phyloP scores from a whole-genome alignment of 177 flowering plant species.

The Vitis hybrid region DNA sequence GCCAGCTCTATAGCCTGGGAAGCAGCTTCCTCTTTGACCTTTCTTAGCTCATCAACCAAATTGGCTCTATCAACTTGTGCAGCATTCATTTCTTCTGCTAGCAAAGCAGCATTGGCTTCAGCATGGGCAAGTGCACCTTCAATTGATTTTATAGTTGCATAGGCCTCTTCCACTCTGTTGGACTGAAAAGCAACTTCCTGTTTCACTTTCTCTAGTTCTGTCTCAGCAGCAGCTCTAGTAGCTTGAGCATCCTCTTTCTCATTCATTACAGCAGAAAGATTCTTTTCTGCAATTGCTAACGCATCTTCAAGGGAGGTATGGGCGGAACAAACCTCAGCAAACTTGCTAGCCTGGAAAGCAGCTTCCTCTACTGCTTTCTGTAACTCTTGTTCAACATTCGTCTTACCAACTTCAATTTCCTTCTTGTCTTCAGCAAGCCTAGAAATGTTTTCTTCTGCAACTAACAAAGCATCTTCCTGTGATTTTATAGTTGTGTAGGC shows the following conservation, averaged over 20 bases:
- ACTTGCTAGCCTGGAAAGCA: conserved; percentile 27
- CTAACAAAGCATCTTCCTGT: conserved; percentile 55
- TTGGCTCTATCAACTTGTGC: conserved; percentile 31
- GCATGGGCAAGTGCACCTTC: conserved; percentile 47
- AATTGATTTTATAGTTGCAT: conserved; percentile 43
- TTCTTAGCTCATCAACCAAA: conserved; percentile 59
- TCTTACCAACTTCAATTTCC: conserved; percentile 46
- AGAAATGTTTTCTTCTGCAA: conserved; percentile 35
- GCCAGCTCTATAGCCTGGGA: conserved; percentile 37
- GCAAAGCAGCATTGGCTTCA: conserved; percentile 30
- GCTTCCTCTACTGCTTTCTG: conserved; percentile 50
- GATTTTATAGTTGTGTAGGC: conserved; percentile 41
- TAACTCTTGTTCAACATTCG: conserved; percentile 41
- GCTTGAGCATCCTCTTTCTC: conserved; percentile 52
- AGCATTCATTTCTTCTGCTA: conserved; percentile 44
- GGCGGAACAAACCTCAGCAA: conserved; percentile 41
- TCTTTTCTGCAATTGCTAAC: conserved; percentile 44
- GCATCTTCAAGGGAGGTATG: conserved; percentile 50
- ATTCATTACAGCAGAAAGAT: conserved; percentile 28
- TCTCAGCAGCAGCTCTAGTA: conserved; percentile 42
- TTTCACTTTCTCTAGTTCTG: conserved; percentile 47
- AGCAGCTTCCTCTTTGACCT: conserved; percentile 50
- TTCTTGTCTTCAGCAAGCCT: conserved; percentile 57
- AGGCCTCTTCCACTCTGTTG: conserved; percentile 49
- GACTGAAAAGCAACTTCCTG: conserved; percentile 42